Percentiles rank a stretch among this genome's conserved stretches.
These are phyloP conservation scores for Phytophthora brassicae DNA, from an alignment of 352 stramenopile species.

Conservation along the genomic window DNA sequence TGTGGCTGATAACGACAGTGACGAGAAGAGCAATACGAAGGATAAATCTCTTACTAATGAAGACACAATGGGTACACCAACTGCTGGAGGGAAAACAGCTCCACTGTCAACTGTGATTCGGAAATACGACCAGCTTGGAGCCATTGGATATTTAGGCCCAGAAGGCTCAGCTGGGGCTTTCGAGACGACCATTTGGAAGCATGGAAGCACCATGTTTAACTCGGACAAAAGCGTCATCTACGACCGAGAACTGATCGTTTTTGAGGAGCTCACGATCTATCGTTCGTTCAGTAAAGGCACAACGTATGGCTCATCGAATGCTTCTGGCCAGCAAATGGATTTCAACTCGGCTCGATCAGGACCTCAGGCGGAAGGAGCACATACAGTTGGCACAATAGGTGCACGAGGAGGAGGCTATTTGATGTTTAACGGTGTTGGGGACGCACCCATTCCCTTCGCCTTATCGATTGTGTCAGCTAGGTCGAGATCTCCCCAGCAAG, in stretches of 20 bases:
- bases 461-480: slow-evolving; percentile 56
- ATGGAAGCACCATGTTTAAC: slow-evolving; percentile 83
- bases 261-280: slow-evolving; percentile 85
- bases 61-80: slow-evolving; percentile 11
- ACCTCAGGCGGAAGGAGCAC: slow-evolving; percentile 37
- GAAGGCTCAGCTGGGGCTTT: slow-evolving; percentile 73
- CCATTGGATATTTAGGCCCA: slow-evolving; percentile 76
- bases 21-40: slow-evolving; percentile 9
- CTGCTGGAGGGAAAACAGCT: slow-evolving; percentile 5
- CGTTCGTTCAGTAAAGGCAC: slow-evolving; percentile 72
- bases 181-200: slow-evolving; percentile 85
- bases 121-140: slow-evolving; percentile 83
- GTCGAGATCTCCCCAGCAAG: slow-evolving; percentile 7
- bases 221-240: slow-evolving; percentile 76
- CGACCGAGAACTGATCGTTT: slow-evolving; percentile 73
- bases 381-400: slow-evolving; percentile 42
- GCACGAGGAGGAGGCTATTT: slow-evolving; percentile 75
- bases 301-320: slow-evolving; percentile 29
- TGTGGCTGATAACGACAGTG: slow-evolving; percentile 30
- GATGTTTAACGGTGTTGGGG: slow-evolving; percentile 87
- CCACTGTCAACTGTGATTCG: slow-evolving; percentile 44
- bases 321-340: slow-evolving; percentile 42
- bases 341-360: slow-evolving; percentile 43
- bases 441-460: slow-evolving; percentile 78
- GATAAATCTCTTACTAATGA: slow-evolving; percentile 23